Base-by-base conservation (phyloP, 352 stramenopile genomes). In the Achlya hypogyna region DNA sequence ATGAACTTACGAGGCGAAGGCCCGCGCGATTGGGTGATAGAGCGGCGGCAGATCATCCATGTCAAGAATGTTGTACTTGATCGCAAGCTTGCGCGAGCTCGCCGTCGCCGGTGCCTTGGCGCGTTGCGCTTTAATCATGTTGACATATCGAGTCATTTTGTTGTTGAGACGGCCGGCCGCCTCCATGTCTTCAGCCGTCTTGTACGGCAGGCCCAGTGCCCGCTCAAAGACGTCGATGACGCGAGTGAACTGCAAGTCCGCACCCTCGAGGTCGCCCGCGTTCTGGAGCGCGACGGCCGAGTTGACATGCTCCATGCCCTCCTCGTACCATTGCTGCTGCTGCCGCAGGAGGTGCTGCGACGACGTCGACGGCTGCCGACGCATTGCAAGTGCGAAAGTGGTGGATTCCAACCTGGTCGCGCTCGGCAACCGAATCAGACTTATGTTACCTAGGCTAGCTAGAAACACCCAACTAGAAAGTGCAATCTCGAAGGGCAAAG, bases 121-220 rank as follows among this genome's bases (percentile, higher is more conserved):
- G 22, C 31, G 31, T n/a, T 63, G 54, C 29, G 31, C 32, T 31
- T 63, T 63, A n/a, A 63, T 63, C 54, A 63, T 63, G 25, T 63
- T 63, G 54, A 63, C 54, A 31, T 63, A 63, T 12, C 54, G 54
- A 12, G 31, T 53, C 32, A 63, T 63, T n/a, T 63, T 63, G 22
- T 9, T n/a, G 38, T 63, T 63, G 22, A 63, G 28, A 10, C 42
- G 31, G 10, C 14, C 42, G 2, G 54, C 54, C 2, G 31, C 54
- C 29, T 63, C 54, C 12, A 32, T 10, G 25, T 63, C 54, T 18
- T 63, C 54, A 16, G 23, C 29, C 12, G 29, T 56, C 29, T 56
- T 56, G 29, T 22, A 56, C 29, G 49, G 49, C 25, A 56, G 6
- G 6, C 18, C n/a, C 2, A 56, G 29, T 16, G 49, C 49, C 2